phyloP scores from a whole-genome alignment of 2,329 filamentous ascomycete species.

The Colletotrichum theobromicola region DNA sequence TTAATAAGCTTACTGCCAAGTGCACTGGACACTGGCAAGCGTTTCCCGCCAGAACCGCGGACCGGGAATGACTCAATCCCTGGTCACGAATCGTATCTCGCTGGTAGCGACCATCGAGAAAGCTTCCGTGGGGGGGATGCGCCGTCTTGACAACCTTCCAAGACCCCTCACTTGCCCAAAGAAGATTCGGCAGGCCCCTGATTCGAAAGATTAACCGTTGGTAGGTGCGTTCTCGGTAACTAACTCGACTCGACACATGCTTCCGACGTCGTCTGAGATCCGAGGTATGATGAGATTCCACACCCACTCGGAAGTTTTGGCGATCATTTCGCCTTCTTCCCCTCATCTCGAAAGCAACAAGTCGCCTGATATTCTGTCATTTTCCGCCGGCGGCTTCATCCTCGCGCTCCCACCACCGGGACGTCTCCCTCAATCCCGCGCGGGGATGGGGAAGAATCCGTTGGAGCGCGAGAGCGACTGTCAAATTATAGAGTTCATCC shows the following conservation, averaged over 20 bases:
- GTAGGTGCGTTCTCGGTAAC: not conserved
- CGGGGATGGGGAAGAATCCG: not conserved
- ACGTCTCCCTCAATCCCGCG: not conserved
- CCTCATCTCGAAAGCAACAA: not conserved
- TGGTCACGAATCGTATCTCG: not conserved
- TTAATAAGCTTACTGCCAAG: not conserved
- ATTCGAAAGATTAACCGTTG: not conserved
- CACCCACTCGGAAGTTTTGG: not conserved
- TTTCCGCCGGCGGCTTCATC: not conserved
- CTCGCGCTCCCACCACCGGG: not conserved
- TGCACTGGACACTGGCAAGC: not conserved
- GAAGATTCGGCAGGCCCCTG: not conserved
- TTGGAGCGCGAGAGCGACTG: not conserved
- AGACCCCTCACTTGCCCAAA: not conserved
- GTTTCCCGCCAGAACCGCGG: not conserved
- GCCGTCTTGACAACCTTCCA: not conserved
- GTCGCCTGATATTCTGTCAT: not conserved
- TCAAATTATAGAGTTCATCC: not conserved
- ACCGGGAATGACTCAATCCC: not conserved
- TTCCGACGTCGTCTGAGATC: not conserved
- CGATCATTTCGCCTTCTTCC: not conserved
- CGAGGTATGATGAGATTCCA: not conserved
- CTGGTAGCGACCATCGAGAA: not conserved
- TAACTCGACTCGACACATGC: not conserved
- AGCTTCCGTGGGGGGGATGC: not conserved